Evolutionary conservation across 1,139 yeast genomes (phyloP), one percentile per base, ranked within the genome.

Genomic region (Zygosaccharomyces sapae): DNA sequence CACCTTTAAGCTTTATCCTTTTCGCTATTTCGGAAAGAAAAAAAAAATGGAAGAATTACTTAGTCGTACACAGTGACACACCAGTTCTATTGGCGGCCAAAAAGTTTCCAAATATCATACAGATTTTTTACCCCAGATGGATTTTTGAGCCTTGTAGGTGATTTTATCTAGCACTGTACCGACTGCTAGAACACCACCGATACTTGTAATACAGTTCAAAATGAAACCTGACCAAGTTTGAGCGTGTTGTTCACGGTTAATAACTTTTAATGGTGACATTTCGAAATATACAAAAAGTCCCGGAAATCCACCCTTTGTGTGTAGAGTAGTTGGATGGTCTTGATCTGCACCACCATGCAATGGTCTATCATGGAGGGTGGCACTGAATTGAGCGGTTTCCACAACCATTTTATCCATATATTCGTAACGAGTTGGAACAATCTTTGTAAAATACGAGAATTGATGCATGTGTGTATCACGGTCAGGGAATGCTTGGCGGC

Each of bases 381-480:
- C 94, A 2, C 92, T 81, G 69, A 87, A 90, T 67, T 90, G 97
- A 65, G 92, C 88, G 2, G 97, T 87, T 55, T 88, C 96, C n/a
- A 83, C n/a, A n/a, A 55, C 52, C 30, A 66, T 61, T 13, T 76
- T 75, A 50, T 73, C 71, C 55, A 87, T 69, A 54, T 75, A 81
- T 68, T 86, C 95, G 61, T 79, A 86, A 56, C 96, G 75, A 0
- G 97, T 87, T 33, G 95, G 86, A 9, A 92, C 97, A 50, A 94
- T 95, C 65, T 90, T 90, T 54, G 90, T 70, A 66, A 78, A 92
- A 69, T 92, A 92, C 13, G 87, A 77, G 63, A 72, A 86, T 53
- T 83, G 73, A 40, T 54, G 54, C 13, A 39, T 38, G 62, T 84
- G 90, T 45, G 76, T 71, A 63, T 86, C 86, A 34, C 73, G 70